These are phyloP conservation scores for Phytophthora quininea DNA, from an alignment of 352 stramenopile species.

Conservation along the genomic window DNA sequence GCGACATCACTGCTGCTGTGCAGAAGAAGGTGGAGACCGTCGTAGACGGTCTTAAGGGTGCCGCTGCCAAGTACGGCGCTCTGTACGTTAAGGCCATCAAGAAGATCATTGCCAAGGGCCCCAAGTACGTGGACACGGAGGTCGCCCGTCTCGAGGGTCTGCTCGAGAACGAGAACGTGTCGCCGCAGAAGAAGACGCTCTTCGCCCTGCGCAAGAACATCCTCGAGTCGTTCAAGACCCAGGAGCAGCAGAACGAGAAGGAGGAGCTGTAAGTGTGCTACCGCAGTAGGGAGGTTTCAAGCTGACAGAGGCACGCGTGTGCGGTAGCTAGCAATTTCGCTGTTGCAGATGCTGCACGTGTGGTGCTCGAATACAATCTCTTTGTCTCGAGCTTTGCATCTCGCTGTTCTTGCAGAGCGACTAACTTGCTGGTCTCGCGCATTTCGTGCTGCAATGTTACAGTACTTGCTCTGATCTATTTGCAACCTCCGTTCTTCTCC, in stretches of 20 bases:
- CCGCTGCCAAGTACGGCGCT: constrained; percentile 76
- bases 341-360: neutral
- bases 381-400: constrained; percentile 13
- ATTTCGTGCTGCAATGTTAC: constrained; percentile 2
- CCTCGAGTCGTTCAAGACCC: constrained; percentile 67
- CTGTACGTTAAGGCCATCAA: constrained; percentile 91
- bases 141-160: constrained; percentile 83
- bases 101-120: constrained; percentile 90
- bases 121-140: constrained; percentile 83
- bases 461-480: constrained; percentile 37
- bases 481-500: neutral
- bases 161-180: constrained; percentile 83
- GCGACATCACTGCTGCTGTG: constrained; percentile 68
- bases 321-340: constrained; percentile 6
- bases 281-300: constrained; percentile 1
- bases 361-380: constrained; percentile 16
- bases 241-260: constrained; percentile 47
- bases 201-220: constrained; percentile 93
- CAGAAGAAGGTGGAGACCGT: constrained; percentile 77
- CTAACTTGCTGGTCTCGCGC: neutral
- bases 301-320: constrained; percentile 14
- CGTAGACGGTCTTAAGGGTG: constrained; percentile 73
- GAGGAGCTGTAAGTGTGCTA: constrained; percentile 38
- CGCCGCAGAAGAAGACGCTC: constrained; percentile 88
- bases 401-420: too few species aligned